phyloP scores from a whole-genome alignment of 805 yeast genomes.

The Ogataea polymorpha region DNA sequence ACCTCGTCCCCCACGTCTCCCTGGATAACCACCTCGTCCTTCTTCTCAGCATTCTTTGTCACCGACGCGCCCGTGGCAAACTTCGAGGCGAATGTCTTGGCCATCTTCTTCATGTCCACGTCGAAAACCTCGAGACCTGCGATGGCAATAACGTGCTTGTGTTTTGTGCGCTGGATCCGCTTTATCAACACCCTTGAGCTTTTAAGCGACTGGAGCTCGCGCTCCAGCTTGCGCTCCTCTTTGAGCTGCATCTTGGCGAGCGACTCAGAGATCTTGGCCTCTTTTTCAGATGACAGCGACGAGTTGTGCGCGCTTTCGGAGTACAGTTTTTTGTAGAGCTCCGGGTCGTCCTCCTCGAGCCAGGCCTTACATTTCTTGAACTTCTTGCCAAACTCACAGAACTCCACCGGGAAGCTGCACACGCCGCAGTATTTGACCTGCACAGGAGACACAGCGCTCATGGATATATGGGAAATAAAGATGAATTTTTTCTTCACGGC shows the following conservation, averaged over 20 bases:
- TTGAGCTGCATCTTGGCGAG: conserved; percentile 81
- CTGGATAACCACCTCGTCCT: conserved; percentile 87
- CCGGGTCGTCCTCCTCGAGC: conserved; percentile 60
- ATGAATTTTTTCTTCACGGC: conserved; percentile 3
- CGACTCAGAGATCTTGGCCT: conserved; percentile 78
- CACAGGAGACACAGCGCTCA: conserved; percentile 18
- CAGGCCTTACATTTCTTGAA: conserved; percentile 82
- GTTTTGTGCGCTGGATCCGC: conserved; percentile 84
- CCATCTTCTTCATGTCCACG: conserved; percentile 83
- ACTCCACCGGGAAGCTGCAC: conserved; percentile 84
- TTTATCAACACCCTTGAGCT: conserved; percentile 80
- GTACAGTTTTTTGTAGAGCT: conserved; percentile 58
- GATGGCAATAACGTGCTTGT: conserved; percentile 83
- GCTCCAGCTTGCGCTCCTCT: conserved; percentile 79
- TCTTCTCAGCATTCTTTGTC: conserved; percentile 84
- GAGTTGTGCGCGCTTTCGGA: conserved; percentile 47
- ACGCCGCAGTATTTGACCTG: conserved; percentile 68
- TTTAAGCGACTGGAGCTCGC: conserved; percentile 74
- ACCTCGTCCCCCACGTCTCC: conserved; percentile 95
- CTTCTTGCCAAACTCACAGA: conserved; percentile 86
- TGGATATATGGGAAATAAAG: conserved; percentile 1
- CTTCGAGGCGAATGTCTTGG: conserved; percentile 88
- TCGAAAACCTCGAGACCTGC: conserved; percentile 86
- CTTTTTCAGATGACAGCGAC: conserved; percentile 68
- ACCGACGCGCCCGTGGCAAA: conserved; percentile 97